Base-by-base conservation (phyloP, 2,329 filamentous ascomycete species). In the Chaetothyriales sp. region DNA sequence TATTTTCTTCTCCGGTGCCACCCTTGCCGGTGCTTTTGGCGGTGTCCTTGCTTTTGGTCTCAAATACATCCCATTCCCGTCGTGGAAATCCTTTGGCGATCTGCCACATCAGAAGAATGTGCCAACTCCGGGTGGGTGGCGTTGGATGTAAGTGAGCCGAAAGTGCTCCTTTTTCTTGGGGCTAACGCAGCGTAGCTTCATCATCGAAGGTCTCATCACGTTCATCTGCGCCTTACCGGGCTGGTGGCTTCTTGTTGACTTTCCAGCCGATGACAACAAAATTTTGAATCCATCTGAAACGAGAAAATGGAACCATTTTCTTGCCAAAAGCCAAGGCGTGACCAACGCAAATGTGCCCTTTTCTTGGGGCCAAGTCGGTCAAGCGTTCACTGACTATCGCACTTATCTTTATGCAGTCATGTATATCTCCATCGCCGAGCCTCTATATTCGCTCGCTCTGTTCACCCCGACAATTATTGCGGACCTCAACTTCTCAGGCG, bases 41-140 rank as follows among this genome's bases (percentile, higher is more conserved):
- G 82, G 83, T 51, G 81, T 88, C 47, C 70, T 88, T 1, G 81
- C 84, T 15, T 86, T 80, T 50, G 84, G 83, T 4, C 70, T 82
- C 59, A 70, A 67, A 70, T 70, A 65, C 28, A 63, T 72, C 67
- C 51, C 51, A 1, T 51, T 51, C n/a, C 44, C 50, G 9, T 37
- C 50, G 13, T 51, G 44, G 50, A 19, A 51, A 13, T 43, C 10
- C 2, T 48, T 51, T 20, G 46, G 46, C 25, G 46, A 47, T 33
- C 46, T 47, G 9, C 46, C 46, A 15, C 9, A 33, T 33, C 46
- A 47, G 28, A 51, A 66, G 15, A 68, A 67, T 9, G 51, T 63
- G 1, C 55, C 53, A 2, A 69, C 70, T 5, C 67, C 83, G 18
- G 67, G 67, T 2, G 80, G 80, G 43, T 85, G 82, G 81, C 71